Percentiles rank a stretch among this genome's conserved stretches.
phyloP scores from a whole-genome alignment of 129 eudicot species.

The Chrysanthemum seticuspe region DNA sequence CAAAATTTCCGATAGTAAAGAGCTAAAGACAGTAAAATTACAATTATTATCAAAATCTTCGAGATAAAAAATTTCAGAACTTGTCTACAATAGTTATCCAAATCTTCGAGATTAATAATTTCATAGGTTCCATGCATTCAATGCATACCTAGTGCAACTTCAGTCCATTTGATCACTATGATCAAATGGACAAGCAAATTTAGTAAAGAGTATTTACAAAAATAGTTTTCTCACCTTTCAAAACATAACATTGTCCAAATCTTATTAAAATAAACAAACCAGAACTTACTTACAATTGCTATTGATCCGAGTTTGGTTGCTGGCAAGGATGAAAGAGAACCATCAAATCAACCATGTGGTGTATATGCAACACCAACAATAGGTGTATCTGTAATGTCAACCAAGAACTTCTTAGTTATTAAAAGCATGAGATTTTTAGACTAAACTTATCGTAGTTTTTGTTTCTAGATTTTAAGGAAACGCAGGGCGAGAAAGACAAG shows the following conservation, averaged over 20 bases:
- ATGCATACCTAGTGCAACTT: too few species aligned
- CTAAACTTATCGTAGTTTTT: neutral
- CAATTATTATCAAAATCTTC: too few species aligned
- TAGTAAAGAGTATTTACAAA: too few species aligned
- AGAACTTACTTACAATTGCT: constrained; percentile 67
- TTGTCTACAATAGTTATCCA: too few species aligned
- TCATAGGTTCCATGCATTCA: too few species aligned
- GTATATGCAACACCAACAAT: constrained; percentile 94
- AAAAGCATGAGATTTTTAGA: neutral
- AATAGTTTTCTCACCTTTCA: too few species aligned
- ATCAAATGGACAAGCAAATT: too few species aligned
- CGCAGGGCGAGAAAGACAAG: neutral
- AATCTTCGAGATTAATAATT: too few species aligned
- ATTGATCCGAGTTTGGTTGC: constrained; percentile 90
- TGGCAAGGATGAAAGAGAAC: constrained; percentile 71
- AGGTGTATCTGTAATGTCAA: constrained; percentile 62
- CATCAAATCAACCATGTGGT: constrained; percentile 83
- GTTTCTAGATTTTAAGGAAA: neutral
- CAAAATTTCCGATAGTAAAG: too few species aligned
- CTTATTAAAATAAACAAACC: neutral
- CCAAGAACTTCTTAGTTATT: constrained; percentile 1
- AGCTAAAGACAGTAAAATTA: too few species aligned
- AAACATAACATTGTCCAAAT: neutral
- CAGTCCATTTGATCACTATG: too few species aligned
- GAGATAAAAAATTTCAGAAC: too few species aligned